Evolutionary conservation across 768 basidiomycete genomes (phyloP), one percentile per base, ranked within the genome.

Genomic region (Leccinum arenicola): DNA sequence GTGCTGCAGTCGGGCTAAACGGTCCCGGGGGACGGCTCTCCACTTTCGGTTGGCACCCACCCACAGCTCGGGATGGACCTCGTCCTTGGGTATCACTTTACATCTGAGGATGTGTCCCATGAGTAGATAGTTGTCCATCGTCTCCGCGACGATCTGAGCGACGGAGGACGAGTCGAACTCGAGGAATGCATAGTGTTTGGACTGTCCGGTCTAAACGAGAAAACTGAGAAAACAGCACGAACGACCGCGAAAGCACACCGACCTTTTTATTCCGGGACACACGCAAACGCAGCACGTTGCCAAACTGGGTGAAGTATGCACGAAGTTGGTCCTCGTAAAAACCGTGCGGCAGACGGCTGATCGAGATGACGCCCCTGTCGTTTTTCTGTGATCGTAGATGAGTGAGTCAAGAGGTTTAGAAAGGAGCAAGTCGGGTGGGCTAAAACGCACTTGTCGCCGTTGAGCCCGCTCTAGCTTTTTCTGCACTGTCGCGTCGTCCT

Each of bases 101-200:
- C 96, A 98, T 48, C 84, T 85, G 56, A 99, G 81, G 62, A 99
- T 89, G 70, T 97, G 96, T 7, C 96, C 95, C 82, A 90, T 84
- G 63, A 99, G 80, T 40, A 99, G 83, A 74, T 98, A 99, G 77
- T 97, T 98, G 80, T 99, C 87, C 97, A 98, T 98, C 49, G 96
- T 98, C 69, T 98, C 97, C 2, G 91, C 89, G 8, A 97, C 97
- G 62, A 99, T 98, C 69, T 95, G 77, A 0, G 97, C 95, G 31
- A 98, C 95, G 0, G 88, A 81, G 19, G 85, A 82, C 47, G 93
- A 95, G 56, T 87, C 85, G 72, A 99, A 97, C 74, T 98, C 96
- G 68, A 99, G 80, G 79, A 96, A 98, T 3, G 86, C 96, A 74
- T 96, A 98, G 74, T 98, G 96, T 75, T 98, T 99, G 50, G 96